Evolutionary conservation across 2,329 filamentous ascomycete species (phyloP).

Genomic region (Hirsutella rhossiliensis): DNA sequence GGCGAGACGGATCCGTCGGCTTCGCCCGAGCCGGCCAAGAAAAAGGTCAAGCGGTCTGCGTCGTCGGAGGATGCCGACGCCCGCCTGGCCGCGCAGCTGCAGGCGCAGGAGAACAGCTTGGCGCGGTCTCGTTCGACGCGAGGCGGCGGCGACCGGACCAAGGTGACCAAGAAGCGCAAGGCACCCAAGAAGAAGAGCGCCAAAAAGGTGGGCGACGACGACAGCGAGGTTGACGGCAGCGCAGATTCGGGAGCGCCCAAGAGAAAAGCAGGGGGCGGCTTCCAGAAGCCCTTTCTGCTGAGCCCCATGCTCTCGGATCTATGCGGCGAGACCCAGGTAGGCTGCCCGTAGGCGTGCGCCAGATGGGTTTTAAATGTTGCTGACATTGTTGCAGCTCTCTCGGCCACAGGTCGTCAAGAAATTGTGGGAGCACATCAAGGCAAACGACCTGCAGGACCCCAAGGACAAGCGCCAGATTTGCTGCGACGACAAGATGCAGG

Average conservation of each 20-base stretch:
- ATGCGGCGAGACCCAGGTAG: constrained; percentile 55
- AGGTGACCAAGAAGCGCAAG: constrained; percentile 53
- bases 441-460: constrained; percentile 78
- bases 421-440: constrained; percentile 92
- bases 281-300: constrained; percentile 76
- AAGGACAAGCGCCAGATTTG: constrained; percentile 82
- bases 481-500: constrained; percentile 84
- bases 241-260: constrained; percentile 47
- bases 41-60: constrained; percentile 56
- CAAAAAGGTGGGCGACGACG: constrained; percentile 68
- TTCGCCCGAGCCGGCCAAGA: constrained; percentile 35
- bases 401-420: constrained; percentile 93
- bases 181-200: constrained; percentile 59
- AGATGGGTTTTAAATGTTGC: no score
- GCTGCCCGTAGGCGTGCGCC: constrained; percentile 11
- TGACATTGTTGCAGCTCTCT: constrained; percentile 51
- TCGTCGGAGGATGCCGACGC: constrained; percentile 67
- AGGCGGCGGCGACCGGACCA: constrained; percentile 52
- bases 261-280: constrained; percentile 81
- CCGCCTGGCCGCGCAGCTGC: constrained; percentile 72
- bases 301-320: constrained; percentile 58
- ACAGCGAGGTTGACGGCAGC: constrained; percentile 60
- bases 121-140: constrained; percentile 60
- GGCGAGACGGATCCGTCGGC: constrained; percentile 36
- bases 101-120: constrained; percentile 78